Evolutionary conservation across 768 basidiomycete genomes (phyloP), one percentile per base, ranked within the genome.

Genomic region (Podaxis sp.): DNA sequence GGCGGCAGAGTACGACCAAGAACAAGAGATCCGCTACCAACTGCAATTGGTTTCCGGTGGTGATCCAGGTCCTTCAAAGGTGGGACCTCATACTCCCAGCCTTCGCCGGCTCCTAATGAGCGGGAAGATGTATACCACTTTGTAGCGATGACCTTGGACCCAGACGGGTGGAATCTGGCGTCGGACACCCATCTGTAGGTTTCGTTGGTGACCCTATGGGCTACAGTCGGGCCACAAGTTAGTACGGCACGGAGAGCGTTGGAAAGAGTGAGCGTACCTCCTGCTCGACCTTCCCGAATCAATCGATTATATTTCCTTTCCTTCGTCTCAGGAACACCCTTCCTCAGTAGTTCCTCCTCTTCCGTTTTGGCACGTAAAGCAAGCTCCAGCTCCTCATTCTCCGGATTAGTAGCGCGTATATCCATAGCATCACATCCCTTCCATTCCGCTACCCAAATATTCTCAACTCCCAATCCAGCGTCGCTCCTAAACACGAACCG

Each of bases 81-180:
- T 11, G 87, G 87, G 26, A 88, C 77, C 5, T 72, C 52, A 64
- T 87, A 91, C 69, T 85, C 80, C 90, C 89, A 91, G 46, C 84
- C 87, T 77, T 91, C 90, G 1, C 87, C 88, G 1, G 87, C 88
- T 38, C 87, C 87, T 36, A 90, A 76, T 55, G 85, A 87, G 6
- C 89, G 84, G 3, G 56, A 65, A 4, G 84, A 85, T 26, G 85
- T 89, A 65, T 89, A 90, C 89, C 89, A 89, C 70, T 91, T 91
- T 11, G 89, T 90, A n/a, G 89, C 87, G 58, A 91, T 75, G 17
- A 91, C 72, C 66, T 80, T 85, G 33, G 72, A 66, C 1, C 87
- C 87, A 10, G 84, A 84, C 3, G 88, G 86, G 68, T 91, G 87
- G 78, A 88, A 90, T 50, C 87, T 83, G 4, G 87, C 79, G 61